Evolutionary conservation across 768 basidiomycete genomes (phyloP).

Genomic region (Russula sp.): DNA sequence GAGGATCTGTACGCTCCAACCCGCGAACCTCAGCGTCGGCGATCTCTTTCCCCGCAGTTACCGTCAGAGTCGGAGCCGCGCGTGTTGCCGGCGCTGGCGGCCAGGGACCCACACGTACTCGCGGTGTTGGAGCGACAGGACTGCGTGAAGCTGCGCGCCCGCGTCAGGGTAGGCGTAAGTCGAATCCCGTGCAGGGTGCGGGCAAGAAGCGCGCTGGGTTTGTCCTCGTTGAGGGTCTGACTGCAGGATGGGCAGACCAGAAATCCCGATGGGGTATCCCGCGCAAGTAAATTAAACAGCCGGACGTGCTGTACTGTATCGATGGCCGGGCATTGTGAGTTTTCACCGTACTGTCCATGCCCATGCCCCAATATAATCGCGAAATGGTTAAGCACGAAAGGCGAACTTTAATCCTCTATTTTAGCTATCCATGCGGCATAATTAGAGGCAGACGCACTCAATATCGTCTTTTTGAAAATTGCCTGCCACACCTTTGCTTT

Average conservation of each 20-base stretch:
- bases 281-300: neutral
- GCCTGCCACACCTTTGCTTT: too few relatives aligned
- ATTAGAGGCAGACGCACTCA: too few relatives aligned
- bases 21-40: neutral
- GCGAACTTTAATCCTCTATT: too few relatives aligned
- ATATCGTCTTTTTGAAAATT: too few relatives aligned
- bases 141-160: constrained; percentile 19
- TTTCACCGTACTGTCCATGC: too few relatives aligned
- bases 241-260: neutral
- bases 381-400: too few relatives aligned
- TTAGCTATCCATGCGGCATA: too few relatives aligned
- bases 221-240: constrained; percentile 8
- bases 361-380: too few relatives aligned
- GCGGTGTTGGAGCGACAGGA: constrained; percentile 20
- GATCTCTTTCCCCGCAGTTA: neutral
- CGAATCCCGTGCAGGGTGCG: constrained; percentile 15
- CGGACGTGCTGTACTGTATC: neutral
- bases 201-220: constrained; percentile 19
- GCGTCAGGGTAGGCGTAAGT: constrained; percentile 14
- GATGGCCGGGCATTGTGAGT: neutral
- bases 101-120: constrained; percentile 17
- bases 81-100: constrained; percentile 18
- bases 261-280: neutral
- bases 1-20: constrained; percentile 16
- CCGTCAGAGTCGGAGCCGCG: neutral